Evolutionary conservation across 1,139 yeast species (phyloP), one percentile per base, ranked within the genome.

Genomic region (Candida frijolesensis): DNA sequence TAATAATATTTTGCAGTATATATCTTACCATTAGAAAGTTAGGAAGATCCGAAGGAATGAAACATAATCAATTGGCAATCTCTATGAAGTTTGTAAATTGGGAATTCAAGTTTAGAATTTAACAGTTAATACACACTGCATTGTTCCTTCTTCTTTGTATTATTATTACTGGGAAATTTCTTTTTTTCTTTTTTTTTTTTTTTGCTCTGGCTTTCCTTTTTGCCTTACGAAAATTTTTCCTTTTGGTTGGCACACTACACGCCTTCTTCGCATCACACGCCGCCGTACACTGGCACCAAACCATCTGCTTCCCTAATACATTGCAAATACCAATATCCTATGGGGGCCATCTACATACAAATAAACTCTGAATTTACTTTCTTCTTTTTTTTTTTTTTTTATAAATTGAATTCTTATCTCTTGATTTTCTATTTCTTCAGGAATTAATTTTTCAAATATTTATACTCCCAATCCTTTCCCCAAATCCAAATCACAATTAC

Each of bases 1-100:
- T n/a, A n/a, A n/a, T n/a, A n/a, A n/a, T n/a, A n/a, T n/a, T n/a
- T 19, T 19, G 22, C 22, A 19, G 22, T 19, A 19, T 19, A 4
- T 19, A 3, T 19, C 4, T 4, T 19, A 19, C 3, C 4, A 19
- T 19, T 4, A 19, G 4, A 19, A 19, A 19, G 4, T 19, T 4
- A 8, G 42, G 42, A 39, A 22, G 32, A n/a, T 22, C 42, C 42
- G 42, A 39, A 12, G 42, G 42, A 39, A 39, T 39, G 42, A 16
- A 2, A 7, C 32, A 25, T n/a, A 22, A 22, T 19, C 30, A 9
- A 2, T 39, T 4, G 25, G 22, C 9, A 18, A 38, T 38, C 41
- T 38, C 22, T 19, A 4, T 19, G 22, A 19, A 19, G 22, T 19
- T 19, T 33, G 25, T 22, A 22, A 22, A 22, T 30, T 30, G 11